A percentile compares a stretch with the other conserved stretches of the same genome.
phyloP scores from a whole-genome alignment of 352 stramenopile species.

The Phytophthora capsici region DNA sequence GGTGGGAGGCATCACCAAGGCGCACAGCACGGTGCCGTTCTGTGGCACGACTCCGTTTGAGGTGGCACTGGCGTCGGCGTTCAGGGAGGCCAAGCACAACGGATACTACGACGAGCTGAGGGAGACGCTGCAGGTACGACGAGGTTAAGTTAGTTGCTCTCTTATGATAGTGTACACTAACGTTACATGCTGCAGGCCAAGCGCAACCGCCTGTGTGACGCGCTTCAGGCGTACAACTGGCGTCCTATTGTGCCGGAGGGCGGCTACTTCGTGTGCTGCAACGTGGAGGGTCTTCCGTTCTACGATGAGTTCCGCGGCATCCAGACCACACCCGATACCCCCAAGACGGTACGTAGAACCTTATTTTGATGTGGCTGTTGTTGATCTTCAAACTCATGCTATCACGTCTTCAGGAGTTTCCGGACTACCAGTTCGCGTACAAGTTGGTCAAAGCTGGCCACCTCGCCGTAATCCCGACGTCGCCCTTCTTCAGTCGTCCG shows the following conservation, averaged over 20 bases:
- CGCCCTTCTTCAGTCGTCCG: constrained; percentile 91
- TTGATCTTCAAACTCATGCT: constrained; percentile 5
- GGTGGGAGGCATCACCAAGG: constrained; percentile 70
- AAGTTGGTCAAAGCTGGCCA: constrained; percentile 92
- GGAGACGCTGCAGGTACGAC: constrained; percentile 55
- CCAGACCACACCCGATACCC: constrained; percentile 53
- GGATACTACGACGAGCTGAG: constrained; percentile 84
- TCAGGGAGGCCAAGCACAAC: constrained; percentile 89
- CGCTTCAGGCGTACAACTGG: constrained; percentile 84
- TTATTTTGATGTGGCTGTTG: constrained; percentile 5
- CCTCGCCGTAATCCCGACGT: constrained; percentile 94
- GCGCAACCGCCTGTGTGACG: constrained; percentile 83
- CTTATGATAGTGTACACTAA: constrained; percentile 33
- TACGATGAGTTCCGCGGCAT: constrained; percentile 78
- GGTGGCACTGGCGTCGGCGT: constrained; percentile 90
- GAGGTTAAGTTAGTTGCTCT: constrained; percentile 11
- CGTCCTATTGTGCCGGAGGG: constrained; percentile 92
- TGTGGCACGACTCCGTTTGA: constrained; percentile 95
- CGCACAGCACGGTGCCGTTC: constrained; percentile 91
- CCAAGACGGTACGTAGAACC: constrained; percentile 54
- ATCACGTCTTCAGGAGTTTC: constrained; percentile 57
- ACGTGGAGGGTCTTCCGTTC: constrained; percentile 71
- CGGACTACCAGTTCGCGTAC: constrained; percentile 90
- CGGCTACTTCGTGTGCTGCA: constrained; percentile 96
- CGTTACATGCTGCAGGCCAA: constrained; percentile 65